A percentile compares a stretch with the other conserved stretches of the same genome.
phyloP scores from a whole-genome alignment of 805 yeast genomes.

The Yarrowia hollandica region DNA sequence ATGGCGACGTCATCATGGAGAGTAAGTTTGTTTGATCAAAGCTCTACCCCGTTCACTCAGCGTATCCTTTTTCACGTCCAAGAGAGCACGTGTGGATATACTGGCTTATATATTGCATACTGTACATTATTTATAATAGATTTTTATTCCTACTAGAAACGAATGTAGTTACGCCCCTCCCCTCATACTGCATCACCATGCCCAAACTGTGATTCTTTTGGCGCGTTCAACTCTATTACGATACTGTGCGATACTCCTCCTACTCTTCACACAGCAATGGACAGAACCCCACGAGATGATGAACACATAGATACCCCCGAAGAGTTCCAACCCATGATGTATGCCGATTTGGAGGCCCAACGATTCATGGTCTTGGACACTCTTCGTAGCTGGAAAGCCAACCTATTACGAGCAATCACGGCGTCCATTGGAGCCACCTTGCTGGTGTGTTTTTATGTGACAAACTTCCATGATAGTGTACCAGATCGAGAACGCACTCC shows the following conservation, averaged over 20 bases:
- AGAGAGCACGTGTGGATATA: not conserved
- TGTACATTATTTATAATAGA: constrained; percentile 24
- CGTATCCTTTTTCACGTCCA: not conserved
- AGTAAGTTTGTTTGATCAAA: constrained; percentile 6
- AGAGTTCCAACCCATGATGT: constrained; percentile 1
- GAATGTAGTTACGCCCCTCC: no score
- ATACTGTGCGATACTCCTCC: no score
- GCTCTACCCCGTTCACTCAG: not conserved
- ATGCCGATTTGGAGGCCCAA: not conserved
- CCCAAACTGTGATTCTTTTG: not conserved
- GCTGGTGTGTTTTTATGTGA: not conserved
- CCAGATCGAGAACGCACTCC: not conserved
- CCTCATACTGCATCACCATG: no score
- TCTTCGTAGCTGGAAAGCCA: constrained; percentile 2
- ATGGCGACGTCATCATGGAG: constrained; percentile 24
- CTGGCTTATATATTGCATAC: constrained; percentile 6
- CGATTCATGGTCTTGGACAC: not conserved
- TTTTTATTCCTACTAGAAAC: not conserved
- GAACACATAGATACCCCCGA: constrained; percentile 6
- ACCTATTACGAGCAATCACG: not conserved
- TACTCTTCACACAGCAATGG: not conserved
- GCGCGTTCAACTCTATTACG: constrained; percentile 5
- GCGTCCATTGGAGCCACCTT: not conserved
- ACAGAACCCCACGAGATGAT: not conserved
- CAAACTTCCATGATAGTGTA: not conserved